Conservation (phyloP, 2,329 filamentous ascomycete genomes). For the Fusarium transvaalense region DNA sequence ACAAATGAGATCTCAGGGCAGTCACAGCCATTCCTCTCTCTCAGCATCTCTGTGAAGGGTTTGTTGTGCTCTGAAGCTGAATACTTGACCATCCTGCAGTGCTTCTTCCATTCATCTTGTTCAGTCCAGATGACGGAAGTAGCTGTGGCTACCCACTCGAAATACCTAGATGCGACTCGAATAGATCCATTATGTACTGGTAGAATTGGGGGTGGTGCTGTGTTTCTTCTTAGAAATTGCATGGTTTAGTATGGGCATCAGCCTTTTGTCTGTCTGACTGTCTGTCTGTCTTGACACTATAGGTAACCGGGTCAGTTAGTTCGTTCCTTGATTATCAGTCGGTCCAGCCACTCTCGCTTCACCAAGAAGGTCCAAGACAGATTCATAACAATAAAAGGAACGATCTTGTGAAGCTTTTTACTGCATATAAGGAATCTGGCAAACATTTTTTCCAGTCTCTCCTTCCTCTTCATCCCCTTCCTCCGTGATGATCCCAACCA, state of each 20-base stretch:
- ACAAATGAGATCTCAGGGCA: not conserved
- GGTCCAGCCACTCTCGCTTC: not conserved
- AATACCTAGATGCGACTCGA: not conserved
- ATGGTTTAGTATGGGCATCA: not conserved
- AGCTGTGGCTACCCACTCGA: not conserved
- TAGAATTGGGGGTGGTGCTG: not conserved
- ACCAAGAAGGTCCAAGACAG: not conserved
- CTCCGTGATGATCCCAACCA: not conserved
- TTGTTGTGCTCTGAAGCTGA: not conserved
- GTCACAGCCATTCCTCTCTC: not conserved
- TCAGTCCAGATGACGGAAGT: not conserved
- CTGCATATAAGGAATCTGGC: not conserved
- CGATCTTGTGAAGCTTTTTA: not conserved
- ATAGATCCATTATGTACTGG: not conserved
- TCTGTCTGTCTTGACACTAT: not conserved
- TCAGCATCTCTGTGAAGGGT: not conserved
- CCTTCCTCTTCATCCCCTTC: not conserved
- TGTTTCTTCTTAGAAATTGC: not conserved
- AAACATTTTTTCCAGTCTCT: not conserved
- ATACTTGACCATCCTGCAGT: not conserved
- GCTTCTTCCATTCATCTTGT: slow-evolving; percentile 1
- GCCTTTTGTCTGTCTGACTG: not conserved
- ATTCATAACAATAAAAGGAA: not conserved
- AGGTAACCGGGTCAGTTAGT: not conserved
- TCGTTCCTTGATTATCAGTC: not conserved